A percentile compares a stretch with the other conserved stretches of the same genome.
Evolutionary conservation across 208 protist genomes (phyloP).

Genomic region (Phytomonas sp.): DNA sequence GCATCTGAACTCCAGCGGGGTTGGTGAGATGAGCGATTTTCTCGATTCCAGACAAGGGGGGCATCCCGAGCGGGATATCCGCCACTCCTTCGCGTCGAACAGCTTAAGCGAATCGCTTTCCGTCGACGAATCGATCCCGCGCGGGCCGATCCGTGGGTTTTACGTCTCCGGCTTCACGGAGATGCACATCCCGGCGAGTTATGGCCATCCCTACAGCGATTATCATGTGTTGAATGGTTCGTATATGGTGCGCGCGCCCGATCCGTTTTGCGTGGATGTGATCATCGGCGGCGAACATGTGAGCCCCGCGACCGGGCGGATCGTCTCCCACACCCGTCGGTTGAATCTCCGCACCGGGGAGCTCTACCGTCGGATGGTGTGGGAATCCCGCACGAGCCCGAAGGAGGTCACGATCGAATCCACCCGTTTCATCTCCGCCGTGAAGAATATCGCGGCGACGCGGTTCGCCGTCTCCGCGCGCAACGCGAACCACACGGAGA

Average conservation of each 20-base stretch:
- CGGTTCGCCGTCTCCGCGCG: slow-evolving; percentile 61
- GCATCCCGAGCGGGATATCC: too few relatives aligned
- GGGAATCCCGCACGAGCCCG: slow-evolving; percentile 54
- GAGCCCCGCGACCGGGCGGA: slow-evolving; percentile 38
- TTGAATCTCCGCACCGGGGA: slow-evolving; percentile 73
- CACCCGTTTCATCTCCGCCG: slow-evolving; percentile 57
- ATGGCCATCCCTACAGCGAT: too few relatives aligned
- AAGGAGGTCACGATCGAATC: slow-evolving; percentile 75
- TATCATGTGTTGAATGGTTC: slow-evolving; percentile 24
- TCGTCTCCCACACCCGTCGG: slow-evolving; percentile 42
- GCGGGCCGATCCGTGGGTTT: slow-evolving; percentile 17
- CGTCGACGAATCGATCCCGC: not conserved
- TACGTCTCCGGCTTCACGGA: slow-evolving; percentile 52
- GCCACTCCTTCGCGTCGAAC: slow-evolving; percentile 23
- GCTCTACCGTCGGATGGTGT: slow-evolving; percentile 61
- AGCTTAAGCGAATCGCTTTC: slow-evolving; percentile 17
- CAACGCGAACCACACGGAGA: slow-evolving; percentile 82
- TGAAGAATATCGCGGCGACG: slow-evolving; percentile 55
- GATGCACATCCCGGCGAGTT: slow-evolving; percentile 22
- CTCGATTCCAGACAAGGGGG: too few relatives aligned
- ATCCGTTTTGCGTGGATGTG: slow-evolving; percentile 79
- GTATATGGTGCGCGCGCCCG: slow-evolving; percentile 65
- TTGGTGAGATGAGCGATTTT: not conserved
- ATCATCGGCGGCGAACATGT: slow-evolving; percentile 81
- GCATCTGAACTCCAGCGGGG: not conserved